Conservation (phyloP, 2,329 filamentous ascomycete species). For the Orbilia oligospora region DNA sequence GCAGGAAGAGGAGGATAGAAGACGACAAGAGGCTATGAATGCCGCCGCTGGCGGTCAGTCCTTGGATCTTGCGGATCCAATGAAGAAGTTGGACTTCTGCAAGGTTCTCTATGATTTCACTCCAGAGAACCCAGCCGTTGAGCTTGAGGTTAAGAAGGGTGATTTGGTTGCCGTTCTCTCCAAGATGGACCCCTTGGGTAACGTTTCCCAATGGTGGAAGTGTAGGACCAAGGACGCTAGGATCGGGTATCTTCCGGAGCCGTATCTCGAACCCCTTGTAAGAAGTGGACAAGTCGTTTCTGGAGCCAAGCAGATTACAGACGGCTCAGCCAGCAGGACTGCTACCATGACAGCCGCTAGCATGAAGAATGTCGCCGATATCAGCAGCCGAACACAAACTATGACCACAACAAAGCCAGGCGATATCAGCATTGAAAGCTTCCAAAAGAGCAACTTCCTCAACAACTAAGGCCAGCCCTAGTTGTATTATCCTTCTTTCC, state of each 20-base stretch:
- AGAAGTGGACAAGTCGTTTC: slow-evolving; percentile 69
- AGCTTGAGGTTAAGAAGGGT: slow-evolving; percentile 92
- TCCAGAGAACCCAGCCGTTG: slow-evolving; percentile 81
- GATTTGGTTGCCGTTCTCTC: slow-evolving; percentile 94
- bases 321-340: slow-evolving; percentile 67
- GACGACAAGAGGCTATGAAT: slow-evolving; percentile 70
- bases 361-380: slow-evolving; percentile 64
- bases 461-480: slow-evolving; percentile 42
- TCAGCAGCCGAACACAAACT: slow-evolving; percentile 67
- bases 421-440: slow-evolving; percentile 78
- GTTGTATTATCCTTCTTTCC: slow-evolving; percentile 16
- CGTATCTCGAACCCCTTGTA: slow-evolving; percentile 85
- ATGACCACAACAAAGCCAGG: slow-evolving; percentile 72
- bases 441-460: slow-evolving; percentile 73
- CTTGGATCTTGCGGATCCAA: slow-evolving; percentile 69
- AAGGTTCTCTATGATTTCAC: slow-evolving; percentile 94
- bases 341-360: slow-evolving; percentile 67
- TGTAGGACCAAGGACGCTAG: slow-evolving; percentile 91
- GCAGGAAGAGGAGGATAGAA: slow-evolving; percentile 85
- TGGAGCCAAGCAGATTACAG: slow-evolving; percentile 67
- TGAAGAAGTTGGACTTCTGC: slow-evolving; percentile 95
- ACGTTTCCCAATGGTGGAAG: slow-evolving; percentile 96
- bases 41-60: slow-evolving; percentile 64
- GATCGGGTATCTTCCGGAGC: slow-evolving; percentile 90
- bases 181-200: slow-evolving; percentile 92